Conservation (phyloP, 139 green algal genomes). For the Coccomyxa sp. region DNA sequence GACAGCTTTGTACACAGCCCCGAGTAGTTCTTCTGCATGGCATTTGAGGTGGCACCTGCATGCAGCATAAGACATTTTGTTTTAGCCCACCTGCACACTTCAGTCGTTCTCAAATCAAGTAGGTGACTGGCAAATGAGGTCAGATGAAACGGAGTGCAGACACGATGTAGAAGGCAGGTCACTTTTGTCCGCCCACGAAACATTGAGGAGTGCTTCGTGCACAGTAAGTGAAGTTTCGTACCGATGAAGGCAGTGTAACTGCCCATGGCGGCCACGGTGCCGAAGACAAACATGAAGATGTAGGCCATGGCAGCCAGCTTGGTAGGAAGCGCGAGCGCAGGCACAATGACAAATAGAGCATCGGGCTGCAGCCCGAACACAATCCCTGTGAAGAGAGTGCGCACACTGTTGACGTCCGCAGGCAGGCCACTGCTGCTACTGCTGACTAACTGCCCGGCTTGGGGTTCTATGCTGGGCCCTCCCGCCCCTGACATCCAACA, state of each 20-base stretch:
- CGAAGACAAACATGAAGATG: constrained; percentile 91
- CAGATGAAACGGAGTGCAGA: neutral
- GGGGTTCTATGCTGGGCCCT: no score
- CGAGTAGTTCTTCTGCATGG: constrained; percentile 59
- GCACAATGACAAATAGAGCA: constrained; percentile 93
- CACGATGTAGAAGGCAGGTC: neutral
- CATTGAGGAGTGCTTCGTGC: neutral
- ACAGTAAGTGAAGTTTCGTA: constrained; percentile 12
- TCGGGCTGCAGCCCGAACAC: constrained; percentile 97
- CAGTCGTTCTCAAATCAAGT: neutral
- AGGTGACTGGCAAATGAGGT: neutral
- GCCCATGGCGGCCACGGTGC: constrained; percentile 93
- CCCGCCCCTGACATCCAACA: no score
- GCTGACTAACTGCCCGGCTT: no score
- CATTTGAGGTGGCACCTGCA: constrained; percentile 60
- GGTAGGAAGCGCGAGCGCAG: constrained; percentile 89
- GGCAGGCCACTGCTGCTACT: constrained; percentile 15
- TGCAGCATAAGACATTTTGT: neutral
- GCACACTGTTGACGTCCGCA: constrained; percentile 37
- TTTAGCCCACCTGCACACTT: neutral
- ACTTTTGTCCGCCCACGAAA: neutral
- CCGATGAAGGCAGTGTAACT: constrained; percentile 88
- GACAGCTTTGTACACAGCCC: constrained; percentile 67
- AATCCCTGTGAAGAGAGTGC: constrained; percentile 90
- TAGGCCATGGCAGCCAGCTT: constrained; percentile 83